Conservation (phyloP, 306 rosid species). For the Pueraria montana region DNA sequence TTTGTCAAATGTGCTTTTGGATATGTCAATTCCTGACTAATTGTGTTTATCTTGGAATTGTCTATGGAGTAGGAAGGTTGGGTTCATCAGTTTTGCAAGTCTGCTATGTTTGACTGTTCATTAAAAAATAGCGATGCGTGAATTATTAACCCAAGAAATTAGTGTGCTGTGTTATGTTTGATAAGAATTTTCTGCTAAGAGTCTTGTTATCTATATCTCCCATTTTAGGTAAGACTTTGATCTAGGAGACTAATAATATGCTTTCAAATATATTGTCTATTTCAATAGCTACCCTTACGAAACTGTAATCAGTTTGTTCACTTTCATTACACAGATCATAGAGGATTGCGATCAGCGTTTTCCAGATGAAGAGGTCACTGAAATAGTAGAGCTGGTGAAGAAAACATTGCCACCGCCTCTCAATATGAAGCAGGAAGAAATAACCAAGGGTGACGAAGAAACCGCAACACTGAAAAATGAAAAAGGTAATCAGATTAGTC, state of each 20-base stretch:
- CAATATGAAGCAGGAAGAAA: constrained; percentile 35
- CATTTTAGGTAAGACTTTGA: background rate
- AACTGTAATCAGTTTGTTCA: constrained; percentile 8
- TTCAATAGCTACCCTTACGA: background rate
- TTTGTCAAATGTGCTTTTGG: constrained; percentile 1
- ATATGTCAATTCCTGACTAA: background rate
- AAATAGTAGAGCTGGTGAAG: constrained; percentile 62
- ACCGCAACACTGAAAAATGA: constrained; percentile 35
- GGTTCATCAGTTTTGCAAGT: background rate
- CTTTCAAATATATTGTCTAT: background rate
- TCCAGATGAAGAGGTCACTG: constrained; percentile 48
- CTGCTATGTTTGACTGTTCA: background rate
- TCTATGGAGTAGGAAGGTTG: background rate
- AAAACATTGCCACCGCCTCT: constrained; percentile 56
- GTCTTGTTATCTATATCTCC: constrained; percentile 17
- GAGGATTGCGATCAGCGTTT: constrained; percentile 60
- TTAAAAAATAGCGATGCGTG: background rate
- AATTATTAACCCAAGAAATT: constrained; percentile 26
- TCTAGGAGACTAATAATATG: constrained; percentile 9
- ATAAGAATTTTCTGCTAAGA: background rate
- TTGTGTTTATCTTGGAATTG: background rate
- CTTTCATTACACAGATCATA: constrained; percentile 57
- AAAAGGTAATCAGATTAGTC: constrained; percentile 8
- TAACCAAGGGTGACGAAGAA: constrained; percentile 28
- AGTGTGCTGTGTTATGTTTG: constrained; percentile 23